Evolutionary conservation across 2,329 filamentous ascomycete genomes (phyloP).

Genomic region (Cryphonectria naterciae): DNA sequence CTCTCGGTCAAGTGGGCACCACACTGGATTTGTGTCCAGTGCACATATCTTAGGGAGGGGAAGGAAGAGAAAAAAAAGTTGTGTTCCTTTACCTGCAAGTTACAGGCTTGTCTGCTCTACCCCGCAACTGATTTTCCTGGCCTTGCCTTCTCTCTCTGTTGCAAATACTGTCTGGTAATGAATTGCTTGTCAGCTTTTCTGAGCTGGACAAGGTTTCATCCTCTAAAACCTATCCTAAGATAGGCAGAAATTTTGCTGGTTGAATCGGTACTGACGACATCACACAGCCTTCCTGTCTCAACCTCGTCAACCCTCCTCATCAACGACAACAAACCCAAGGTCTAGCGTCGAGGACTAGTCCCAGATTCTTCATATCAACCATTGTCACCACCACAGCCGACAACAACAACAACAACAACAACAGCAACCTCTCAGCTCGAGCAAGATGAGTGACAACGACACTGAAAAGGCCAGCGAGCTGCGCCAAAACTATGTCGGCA

Average conservation of each 20-base stretch:
- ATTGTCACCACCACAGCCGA: constrained; percentile 4
- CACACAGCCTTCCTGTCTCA: neutral
- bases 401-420: neutral
- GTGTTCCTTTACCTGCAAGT: neutral
- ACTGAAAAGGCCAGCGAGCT: constrained; percentile 27
- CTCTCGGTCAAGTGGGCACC: neutral
- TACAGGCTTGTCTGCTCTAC: neutral
- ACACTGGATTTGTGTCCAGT: neutral
- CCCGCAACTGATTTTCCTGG: neutral
- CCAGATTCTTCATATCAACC: too few species aligned
- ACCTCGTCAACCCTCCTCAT: neutral
- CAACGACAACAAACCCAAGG: too few species aligned
- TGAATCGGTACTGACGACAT: constrained; percentile 7
- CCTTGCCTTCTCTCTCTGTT: neutral
- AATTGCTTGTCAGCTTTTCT: neutral
- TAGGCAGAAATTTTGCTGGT: neutral
- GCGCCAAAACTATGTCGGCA: constrained; percentile 23
- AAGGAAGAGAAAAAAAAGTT: too few species aligned
- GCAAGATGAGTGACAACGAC: constrained; percentile 26
- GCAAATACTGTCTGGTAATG: neutral
- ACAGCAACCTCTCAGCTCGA: neutral
- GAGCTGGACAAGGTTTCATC: too few species aligned
- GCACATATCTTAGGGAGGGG: neutral
- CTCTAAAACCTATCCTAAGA: neutral
- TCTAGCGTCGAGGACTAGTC: too few species aligned